These are phyloP conservation scores for Lachnellula suecica DNA, from an alignment of 2,329 filamentous ascomycete species.

Conservation along the genomic window DNA sequence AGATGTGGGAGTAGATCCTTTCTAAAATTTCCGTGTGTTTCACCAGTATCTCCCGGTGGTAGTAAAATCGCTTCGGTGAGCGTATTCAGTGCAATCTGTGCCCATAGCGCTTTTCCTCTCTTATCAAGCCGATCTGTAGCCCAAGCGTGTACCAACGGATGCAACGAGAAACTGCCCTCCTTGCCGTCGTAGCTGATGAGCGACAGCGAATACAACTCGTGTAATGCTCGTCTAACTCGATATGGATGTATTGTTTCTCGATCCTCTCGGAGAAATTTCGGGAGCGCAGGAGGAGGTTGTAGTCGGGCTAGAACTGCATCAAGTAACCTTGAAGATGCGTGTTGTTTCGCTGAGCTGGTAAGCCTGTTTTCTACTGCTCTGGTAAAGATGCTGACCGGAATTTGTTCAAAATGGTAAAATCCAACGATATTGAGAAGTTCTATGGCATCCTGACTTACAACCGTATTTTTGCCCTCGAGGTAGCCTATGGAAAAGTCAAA, in stretches of 20 bases:
- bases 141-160: background rate
- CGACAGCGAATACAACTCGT: background rate
- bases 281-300: background rate
- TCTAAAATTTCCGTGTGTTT: background rate
- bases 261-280: background rate
- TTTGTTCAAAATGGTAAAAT: slow-evolving; percentile 7
- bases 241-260: background rate
- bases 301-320: background rate
- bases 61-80: background rate
- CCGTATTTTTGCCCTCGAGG: background rate
- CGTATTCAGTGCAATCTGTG: background rate
- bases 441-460: background rate
- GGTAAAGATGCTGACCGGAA: slow-evolving; percentile 1
- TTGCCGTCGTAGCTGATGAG: background rate
- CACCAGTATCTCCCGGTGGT: background rate
- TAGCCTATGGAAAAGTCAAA: slow-evolving; percentile 4
- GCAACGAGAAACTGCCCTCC: background rate
- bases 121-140: background rate
- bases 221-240: background rate
- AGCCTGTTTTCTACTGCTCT: slow-evolving; percentile 1
- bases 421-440: slow-evolving; percentile 4
- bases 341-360: background rate
- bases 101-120: background rate
- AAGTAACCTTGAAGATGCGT: background rate
- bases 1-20: slow-evolving; percentile 4